Base-by-base conservation (phyloP, 768 basidiomycete species). In the Lactarius hengduanensis region DNA sequence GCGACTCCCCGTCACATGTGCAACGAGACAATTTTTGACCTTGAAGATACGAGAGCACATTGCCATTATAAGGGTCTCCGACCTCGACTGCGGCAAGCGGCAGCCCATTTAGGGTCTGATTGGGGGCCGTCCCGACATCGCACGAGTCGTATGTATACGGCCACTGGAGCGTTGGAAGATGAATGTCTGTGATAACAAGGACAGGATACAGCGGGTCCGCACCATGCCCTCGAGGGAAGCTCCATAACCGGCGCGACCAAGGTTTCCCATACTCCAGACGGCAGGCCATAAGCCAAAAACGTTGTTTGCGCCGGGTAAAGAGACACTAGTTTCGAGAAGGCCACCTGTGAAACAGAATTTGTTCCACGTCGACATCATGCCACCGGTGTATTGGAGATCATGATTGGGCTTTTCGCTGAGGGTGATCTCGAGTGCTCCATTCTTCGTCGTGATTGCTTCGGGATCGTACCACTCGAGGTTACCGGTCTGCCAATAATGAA, bases 301-400 rank as follows among this genome's bases (percentile, higher is more conserved):
- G 68, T 86, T 86, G 70, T 80, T 84, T 10, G 77, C 73, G 0
- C 92, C 92, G 9, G 92, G 92, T 57, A 94, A 77, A 32, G 78
- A 80, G n/a, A 90, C 86, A 41, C 84, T 83, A 3, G 82, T 78
- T 70, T 91, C 86, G 60, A 95, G 79, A 64, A 92, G 80, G 47
- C 95, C 95, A 43, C 92, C 93, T 36, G 92, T 92, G 77, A 96
- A 95, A 78, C 93, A 98, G 69, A 98, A 91, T 76, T 96, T 95
- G 77, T 97, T 97, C 92, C 70, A 71, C 16, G 70, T 47, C 40
- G 70, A n/a, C 59, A 71, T 20, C 68, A 71, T 59, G 8, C 68
- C 70, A 43, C 70, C 45, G 20, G 55, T 69, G 73, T 88, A 94
- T 61, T 89, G 73, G 59, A 95, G 77, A 63, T 81, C 83, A 74